phyloP scores from a whole-genome alignment of 164 flowering plant species.

The Magnolia officinalis region DNA sequence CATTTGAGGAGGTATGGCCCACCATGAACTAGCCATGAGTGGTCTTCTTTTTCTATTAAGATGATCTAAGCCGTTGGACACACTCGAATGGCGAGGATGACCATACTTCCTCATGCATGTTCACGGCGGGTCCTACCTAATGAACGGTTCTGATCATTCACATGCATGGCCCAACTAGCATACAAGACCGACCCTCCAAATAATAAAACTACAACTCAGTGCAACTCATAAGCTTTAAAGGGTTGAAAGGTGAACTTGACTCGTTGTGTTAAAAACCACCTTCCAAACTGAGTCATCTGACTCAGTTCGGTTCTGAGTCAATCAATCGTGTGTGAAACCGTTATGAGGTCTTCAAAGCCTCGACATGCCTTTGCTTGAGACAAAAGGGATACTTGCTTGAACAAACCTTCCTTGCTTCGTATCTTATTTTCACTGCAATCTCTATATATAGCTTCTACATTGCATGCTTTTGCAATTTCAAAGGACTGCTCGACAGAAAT shows the following conservation, averaged over 20 bases:
- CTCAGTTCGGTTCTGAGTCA: too few relatives aligned
- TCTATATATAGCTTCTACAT: conserved; percentile 26
- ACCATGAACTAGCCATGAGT: background rate
- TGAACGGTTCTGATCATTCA: background rate
- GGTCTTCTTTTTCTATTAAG: background rate
- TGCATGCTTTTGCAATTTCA: conserved; percentile 5
- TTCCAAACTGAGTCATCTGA: too few relatives aligned
- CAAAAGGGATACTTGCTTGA: conserved; percentile 50
- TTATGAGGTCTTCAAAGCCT: background rate
- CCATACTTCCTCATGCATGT: background rate
- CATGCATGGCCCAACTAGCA: too few relatives aligned
- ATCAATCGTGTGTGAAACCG: background rate
- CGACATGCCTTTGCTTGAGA: conserved; percentile 42
- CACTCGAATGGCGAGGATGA: background rate
- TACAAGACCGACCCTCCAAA: too few relatives aligned
- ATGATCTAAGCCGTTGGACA: background rate
- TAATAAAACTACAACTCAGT: too few relatives aligned
- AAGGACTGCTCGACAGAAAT: conserved; percentile 6
- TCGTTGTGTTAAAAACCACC: too few relatives aligned
- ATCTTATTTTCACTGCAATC: conserved; percentile 18
- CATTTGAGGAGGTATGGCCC: background rate
- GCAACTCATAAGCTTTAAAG: too few relatives aligned
- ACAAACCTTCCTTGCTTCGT: conserved; percentile 29
- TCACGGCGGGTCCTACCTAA: background rate
- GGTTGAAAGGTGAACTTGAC: too few relatives aligned